Evolutionary conservation across 768 basidiomycete genomes (phyloP).

Genomic region (Rossbeevera mucosa): DNA sequence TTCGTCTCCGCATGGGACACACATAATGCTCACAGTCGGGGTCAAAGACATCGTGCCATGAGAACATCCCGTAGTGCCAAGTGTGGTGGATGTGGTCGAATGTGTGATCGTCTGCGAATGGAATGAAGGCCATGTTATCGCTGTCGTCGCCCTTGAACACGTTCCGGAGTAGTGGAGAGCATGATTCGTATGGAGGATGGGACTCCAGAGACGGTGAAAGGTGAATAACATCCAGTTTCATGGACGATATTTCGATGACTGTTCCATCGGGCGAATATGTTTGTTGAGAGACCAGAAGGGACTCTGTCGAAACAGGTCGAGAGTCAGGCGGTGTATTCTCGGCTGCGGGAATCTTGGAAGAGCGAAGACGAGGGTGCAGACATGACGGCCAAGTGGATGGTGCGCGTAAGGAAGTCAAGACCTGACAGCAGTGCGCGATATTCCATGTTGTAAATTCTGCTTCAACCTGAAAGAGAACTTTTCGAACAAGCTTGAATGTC

Average conservation of each 20-base stretch:
- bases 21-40: slow-evolving; percentile 37
- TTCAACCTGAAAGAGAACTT: slow-evolving; percentile 20
- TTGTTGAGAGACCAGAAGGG: slow-evolving; percentile 5
- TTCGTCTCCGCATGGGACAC: slow-evolving; percentile 12
- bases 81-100: slow-evolving; percentile 44
- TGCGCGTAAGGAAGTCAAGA: slow-evolving; percentile 12
- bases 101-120: slow-evolving; percentile 54
- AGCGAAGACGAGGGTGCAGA: slow-evolving; percentile 11
- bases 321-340: background rate
- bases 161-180: slow-evolving; percentile 45
- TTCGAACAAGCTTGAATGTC: slow-evolving; percentile 11
- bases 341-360: background rate
- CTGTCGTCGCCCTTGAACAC: slow-evolving; percentile 56
- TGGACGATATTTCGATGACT: slow-evolving; percentile 4
- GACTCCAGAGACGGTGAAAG: slow-evolving; percentile 16
- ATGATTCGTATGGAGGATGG: slow-evolving; percentile 50
- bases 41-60: slow-evolving; percentile 46
- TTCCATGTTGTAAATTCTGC: slow-evolving; percentile 23
- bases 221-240: slow-evolving; percentile 16
- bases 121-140: slow-evolving; percentile 53
- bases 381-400: slow-evolving; percentile 15
- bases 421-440: slow-evolving; percentile 8
- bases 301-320: background rate
- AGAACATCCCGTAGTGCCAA: slow-evolving; percentile 39
- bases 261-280: slow-evolving; percentile 16